phyloP scores from a whole-genome alignment of 345 rosid genomes.

The Salix udensis region DNA sequence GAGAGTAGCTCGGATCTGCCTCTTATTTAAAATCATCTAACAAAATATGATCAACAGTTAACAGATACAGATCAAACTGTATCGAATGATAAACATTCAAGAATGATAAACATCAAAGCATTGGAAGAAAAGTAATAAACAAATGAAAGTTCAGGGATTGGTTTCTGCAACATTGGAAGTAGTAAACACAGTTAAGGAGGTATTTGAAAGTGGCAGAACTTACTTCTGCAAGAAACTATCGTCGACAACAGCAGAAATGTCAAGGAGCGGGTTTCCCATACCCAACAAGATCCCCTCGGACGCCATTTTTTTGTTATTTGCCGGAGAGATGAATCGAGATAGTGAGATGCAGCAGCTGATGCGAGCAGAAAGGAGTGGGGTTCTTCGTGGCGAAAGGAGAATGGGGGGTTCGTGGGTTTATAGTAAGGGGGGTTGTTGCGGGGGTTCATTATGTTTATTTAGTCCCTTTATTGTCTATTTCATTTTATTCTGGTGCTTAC shows the following conservation, averaged over 20 bases:
- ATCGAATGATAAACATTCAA: neutral
- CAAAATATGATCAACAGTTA: neutral
- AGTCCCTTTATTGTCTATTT: neutral
- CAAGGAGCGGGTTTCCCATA: conserved; percentile 99
- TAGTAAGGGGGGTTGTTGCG: neutral
- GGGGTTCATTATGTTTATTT: neutral
- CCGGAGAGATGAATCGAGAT: neutral
- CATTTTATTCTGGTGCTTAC: neutral
- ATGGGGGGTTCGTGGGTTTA: no score
- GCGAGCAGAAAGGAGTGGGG: neutral
- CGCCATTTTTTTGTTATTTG: conserved; percentile 36
- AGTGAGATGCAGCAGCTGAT: neutral
- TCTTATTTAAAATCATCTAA: neutral
- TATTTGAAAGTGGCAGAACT: conserved; percentile 13
- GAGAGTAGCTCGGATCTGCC: neutral
- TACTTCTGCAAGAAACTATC: conserved; percentile 73
- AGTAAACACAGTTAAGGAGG: neutral
- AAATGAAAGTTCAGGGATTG: neutral
- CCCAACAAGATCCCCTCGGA: conserved; percentile 66
- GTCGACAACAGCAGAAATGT: conserved; percentile 90
- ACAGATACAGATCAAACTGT: neutral
- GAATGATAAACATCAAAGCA: neutral
- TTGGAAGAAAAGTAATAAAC: neutral
- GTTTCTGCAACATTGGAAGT: neutral
- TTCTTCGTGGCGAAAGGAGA: no score